Evolutionary conservation across 148 eudicot genomes (phyloP).

Genomic region (Diospyros kaki): DNA sequence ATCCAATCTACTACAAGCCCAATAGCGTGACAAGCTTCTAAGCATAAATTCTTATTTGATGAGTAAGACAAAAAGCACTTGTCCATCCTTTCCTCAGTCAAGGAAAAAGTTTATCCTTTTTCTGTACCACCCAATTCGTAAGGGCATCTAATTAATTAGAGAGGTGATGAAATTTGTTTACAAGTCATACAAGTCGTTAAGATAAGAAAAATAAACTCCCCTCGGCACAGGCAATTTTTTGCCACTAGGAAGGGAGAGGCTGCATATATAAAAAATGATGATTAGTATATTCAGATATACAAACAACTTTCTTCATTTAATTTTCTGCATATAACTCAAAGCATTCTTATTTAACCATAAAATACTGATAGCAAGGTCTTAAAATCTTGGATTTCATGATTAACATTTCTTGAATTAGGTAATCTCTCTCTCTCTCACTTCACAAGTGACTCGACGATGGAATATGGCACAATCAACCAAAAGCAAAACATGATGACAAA

Average conservation of each 20-base stretch:
- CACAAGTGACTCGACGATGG: not conserved
- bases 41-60: not conserved
- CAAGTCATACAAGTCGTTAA: not conserved
- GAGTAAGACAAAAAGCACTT: not conserved
- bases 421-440: not conserved
- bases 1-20: not conserved
- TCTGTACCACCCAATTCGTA: not conserved
- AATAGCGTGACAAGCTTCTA: not conserved
- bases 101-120: not conserved
- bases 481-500: not conserved
- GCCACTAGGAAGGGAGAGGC: not conserved
- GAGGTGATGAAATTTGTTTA: not conserved
- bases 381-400: not conserved
- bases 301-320: not conserved
- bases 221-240: not conserved
- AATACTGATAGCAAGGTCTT: not conserved
- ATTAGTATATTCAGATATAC: not conserved
- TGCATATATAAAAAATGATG: not conserved
- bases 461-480: slow-evolving; percentile 2
- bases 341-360: not conserved
- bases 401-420: not conserved
- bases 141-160: not conserved
- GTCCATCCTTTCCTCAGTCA: not conserved
- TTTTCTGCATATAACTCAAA: not conserved
- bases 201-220: not conserved